Base-by-base conservation (phyloP, 768 basidiomycete species). In the Xerocomus potaroensis region DNA sequence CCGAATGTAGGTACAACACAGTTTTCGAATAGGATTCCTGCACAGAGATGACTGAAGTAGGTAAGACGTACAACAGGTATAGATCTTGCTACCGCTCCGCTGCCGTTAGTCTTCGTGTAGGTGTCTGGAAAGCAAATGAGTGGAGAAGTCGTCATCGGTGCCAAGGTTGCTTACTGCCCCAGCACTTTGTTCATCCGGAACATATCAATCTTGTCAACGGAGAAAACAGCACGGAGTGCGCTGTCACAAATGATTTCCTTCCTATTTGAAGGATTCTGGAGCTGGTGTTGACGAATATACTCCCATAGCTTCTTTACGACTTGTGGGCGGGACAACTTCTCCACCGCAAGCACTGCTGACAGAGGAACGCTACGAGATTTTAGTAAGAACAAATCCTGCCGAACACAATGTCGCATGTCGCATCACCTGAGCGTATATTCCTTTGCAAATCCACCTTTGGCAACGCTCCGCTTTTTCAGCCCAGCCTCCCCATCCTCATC, bases 111-210 rank as follows among this genome's bases (percentile, higher is more conserved):
- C 59, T 22, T 65, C 64, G 39, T 67, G 67, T 45, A 67, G 57
- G 50, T 67, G 66, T 43, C 67, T 68, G 31, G 14, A 14, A 38
- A 37, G 19, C 36, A 11, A 8, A 37, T 54, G 10, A 56, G 48
- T 21, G 8, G 15, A 7, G 38, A 16, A 6, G 36, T 36, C 14
- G 5, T 35, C 26, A 23, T 22, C 9, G 19, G 32, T 14, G 18
- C 5, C 8, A 22, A 18, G 12, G 4, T 4, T 9, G 70, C 79
- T 48, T 45, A 91, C 86, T 83, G 73, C 62, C 87, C 86, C 47
- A 95, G 70, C 22, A 85, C 76, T 67, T 94, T 91, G 75, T 94
- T 95, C 92, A 95, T 95, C 55, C 75, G 81, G 71, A 95, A 94
- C 91, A 94, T 94, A 67, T 90, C 82, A 47, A 96, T 80, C 63